Evolutionary conservation across 2,329 filamentous ascomycete species (phyloP).

Genomic region (Verruconis gallopava): DNA sequence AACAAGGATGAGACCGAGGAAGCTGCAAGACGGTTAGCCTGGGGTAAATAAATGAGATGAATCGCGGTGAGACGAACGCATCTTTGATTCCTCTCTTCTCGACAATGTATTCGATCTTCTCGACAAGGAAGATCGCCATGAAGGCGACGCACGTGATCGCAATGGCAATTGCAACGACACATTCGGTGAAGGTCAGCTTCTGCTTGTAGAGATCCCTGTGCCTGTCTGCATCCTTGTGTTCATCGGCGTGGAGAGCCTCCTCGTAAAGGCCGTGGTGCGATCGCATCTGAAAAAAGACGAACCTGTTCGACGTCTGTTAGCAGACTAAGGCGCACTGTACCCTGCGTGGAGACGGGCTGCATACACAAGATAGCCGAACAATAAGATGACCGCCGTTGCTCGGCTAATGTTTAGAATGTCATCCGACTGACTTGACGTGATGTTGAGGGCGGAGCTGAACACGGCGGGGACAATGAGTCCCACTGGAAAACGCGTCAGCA

Average conservation of each 20-base stretch:
- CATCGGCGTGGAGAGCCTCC: constrained; percentile 58
- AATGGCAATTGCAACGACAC: constrained; percentile 49
- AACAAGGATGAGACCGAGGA: constrained; percentile 62
- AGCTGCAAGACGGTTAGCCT: constrained; percentile 32
- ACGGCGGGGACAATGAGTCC: constrained; percentile 35
- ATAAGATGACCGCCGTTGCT: constrained; percentile 55
- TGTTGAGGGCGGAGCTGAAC: constrained; percentile 36
- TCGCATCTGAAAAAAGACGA: constrained; percentile 58
- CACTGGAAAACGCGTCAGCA: constrained; percentile 26
- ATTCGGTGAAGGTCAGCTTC: constrained; percentile 66
- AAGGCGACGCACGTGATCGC: constrained; percentile 58
- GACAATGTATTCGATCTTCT: constrained; percentile 54
- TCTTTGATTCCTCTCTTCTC: constrained; percentile 33
- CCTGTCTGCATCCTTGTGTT: constrained; percentile 51
- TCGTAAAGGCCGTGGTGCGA: constrained; percentile 71
- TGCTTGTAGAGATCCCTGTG: constrained; percentile 45
- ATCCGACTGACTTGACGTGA: constrained; percentile 30
- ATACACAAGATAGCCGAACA: constrained; percentile 47
- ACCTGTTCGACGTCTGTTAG: constrained; percentile 15
- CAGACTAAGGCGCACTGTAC: too few species aligned
- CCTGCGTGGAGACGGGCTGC: too few species aligned
- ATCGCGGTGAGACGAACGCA: constrained; percentile 11
- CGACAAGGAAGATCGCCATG: constrained; percentile 63
- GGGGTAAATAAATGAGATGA: background rate
- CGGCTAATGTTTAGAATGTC: constrained; percentile 46